A percentile compares a stretch with the other conserved stretches of the same genome.
These are phyloP conservation scores for Pseudogymnoascus sp. DNA, from an alignment of 2,329 filamentous ascomycete genomes.

Conservation along the genomic window DNA sequence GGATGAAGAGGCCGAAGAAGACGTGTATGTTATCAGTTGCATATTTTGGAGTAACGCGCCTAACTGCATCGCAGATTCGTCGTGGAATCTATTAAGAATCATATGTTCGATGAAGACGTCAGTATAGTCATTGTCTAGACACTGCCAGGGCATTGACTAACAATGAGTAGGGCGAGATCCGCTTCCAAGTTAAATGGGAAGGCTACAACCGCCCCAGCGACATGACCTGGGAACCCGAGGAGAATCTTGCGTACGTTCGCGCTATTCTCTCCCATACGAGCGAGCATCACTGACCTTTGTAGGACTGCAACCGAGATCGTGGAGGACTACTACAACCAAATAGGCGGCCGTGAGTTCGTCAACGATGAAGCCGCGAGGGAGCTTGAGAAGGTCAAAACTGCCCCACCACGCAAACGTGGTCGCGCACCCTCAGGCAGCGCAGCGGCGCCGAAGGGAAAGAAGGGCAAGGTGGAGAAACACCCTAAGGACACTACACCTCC, in stretches of 20 bases:
- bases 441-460: background rate
- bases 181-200: conserved; percentile 73
- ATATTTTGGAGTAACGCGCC: background rate
- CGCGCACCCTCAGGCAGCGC: background rate
- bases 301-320: conserved; percentile 49
- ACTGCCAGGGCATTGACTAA: background rate
- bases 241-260: conserved; percentile 48
- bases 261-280: background rate
- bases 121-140: background rate
- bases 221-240: conserved; percentile 70
- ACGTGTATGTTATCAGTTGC: conserved; percentile 25
- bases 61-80: conserved; percentile 1
- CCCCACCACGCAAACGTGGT: background rate
- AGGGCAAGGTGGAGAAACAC: conserved; percentile 31
- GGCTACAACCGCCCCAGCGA: conserved; percentile 64
- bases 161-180: conserved; percentile 33
- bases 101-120: conserved; percentile 47
- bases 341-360: conserved; percentile 55
- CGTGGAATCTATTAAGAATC: conserved; percentile 63
- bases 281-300: background rate
- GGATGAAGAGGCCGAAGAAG: conserved; percentile 38
- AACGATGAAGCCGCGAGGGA: conserved; percentile 37
- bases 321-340: conserved; percentile 50
- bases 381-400: conserved; percentile 19
- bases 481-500: conserved; percentile 41